Evolutionary conservation across 495 filamentous ascomycete species (phyloP).

Genomic region (Xylaria curta): DNA sequence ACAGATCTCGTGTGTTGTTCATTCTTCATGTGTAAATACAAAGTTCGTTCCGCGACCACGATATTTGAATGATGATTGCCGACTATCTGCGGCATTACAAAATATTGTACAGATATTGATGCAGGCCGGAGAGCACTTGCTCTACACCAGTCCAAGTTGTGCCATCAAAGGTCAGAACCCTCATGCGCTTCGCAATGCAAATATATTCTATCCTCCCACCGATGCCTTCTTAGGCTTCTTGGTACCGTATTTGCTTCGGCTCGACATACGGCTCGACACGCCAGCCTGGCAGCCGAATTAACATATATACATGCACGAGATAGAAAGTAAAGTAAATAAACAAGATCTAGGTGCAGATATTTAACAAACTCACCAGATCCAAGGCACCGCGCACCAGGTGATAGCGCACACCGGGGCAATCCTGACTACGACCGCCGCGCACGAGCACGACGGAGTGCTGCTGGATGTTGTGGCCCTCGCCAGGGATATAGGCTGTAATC

Average conservation of each 20-base stretch:
- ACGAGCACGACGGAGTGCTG: slow-evolving; percentile 98
- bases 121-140: slow-evolving; percentile 1
- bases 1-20: slow-evolving; percentile 34
- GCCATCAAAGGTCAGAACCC: background rate
- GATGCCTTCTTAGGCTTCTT: slow-evolving; percentile 91
- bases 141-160: background rate
- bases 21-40: slow-evolving; percentile 47
- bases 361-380: slow-evolving; percentile 77
- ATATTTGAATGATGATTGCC: slow-evolving; percentile 21
- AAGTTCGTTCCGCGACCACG: slow-evolving; percentile 26
- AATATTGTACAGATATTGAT: slow-evolving; percentile 17
- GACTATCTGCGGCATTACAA: background rate
- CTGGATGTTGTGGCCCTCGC: slow-evolving; percentile 98
- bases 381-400: slow-evolving; percentile 88
- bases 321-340: background rate
- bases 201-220: slow-evolving; percentile 41
- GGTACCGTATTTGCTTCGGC: slow-evolving; percentile 94
- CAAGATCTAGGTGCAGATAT: background rate
- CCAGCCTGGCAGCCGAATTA: slow-evolving; percentile 70
- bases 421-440: slow-evolving; percentile 86
- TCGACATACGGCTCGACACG: slow-evolving; percentile 80
- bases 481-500: slow-evolving; percentile 90
- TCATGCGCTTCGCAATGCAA: background rate
- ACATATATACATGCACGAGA: background rate
- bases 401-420: slow-evolving; percentile 98